These are phyloP conservation scores for Dicorynia guianensis DNA, from an alignment of 306 rosid species.

Conservation along the genomic window DNA sequence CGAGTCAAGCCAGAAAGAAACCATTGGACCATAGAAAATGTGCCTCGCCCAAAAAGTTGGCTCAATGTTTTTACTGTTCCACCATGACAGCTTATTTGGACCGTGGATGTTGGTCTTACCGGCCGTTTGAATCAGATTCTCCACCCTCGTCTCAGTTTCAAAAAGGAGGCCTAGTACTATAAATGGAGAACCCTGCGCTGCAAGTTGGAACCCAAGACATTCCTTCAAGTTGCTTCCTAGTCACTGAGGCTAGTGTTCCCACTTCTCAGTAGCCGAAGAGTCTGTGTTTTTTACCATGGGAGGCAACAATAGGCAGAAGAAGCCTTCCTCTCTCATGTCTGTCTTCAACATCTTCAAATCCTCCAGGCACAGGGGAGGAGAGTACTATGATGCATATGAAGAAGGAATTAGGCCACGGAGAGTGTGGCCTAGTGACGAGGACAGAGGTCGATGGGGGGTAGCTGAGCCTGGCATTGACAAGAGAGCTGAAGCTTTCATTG, in stretches of 20 bases:
- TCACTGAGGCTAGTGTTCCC: constrained; percentile 3
- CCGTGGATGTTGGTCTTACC: constrained; percentile 44
- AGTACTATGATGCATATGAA: constrained; percentile 41
- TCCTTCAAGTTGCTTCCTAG: constrained; percentile 24
- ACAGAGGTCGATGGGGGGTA: constrained; percentile 62
- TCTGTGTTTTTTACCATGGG: constrained; percentile 48
- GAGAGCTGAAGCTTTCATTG: constrained; percentile 70
- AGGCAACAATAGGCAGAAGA: constrained; percentile 66
- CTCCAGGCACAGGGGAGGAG: constrained; percentile 43
- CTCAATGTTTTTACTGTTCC: constrained; percentile 29
- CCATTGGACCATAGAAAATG: constrained; percentile 51
- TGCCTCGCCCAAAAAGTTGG: constrained; percentile 39
- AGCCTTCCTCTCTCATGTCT: constrained; percentile 62
- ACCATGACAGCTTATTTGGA: constrained; percentile 38
- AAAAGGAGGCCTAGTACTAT: constrained; percentile 35
- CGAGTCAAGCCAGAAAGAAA: constrained; percentile 34
- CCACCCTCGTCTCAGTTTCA: constrained; percentile 33
- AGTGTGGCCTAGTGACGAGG: constrained; percentile 88
- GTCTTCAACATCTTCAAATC: constrained; percentile 69
- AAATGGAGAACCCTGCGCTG: constrained; percentile 35
- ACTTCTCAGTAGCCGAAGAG: constrained; percentile 6
- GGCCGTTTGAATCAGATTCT: constrained; percentile 55
- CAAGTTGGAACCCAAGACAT: constrained; percentile 25
- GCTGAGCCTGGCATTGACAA: constrained; percentile 80
- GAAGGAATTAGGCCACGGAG: constrained; percentile 48